Conservation (phyloP, 208 protist genomes). For the Balamuthia mandrillaris region DNA sequence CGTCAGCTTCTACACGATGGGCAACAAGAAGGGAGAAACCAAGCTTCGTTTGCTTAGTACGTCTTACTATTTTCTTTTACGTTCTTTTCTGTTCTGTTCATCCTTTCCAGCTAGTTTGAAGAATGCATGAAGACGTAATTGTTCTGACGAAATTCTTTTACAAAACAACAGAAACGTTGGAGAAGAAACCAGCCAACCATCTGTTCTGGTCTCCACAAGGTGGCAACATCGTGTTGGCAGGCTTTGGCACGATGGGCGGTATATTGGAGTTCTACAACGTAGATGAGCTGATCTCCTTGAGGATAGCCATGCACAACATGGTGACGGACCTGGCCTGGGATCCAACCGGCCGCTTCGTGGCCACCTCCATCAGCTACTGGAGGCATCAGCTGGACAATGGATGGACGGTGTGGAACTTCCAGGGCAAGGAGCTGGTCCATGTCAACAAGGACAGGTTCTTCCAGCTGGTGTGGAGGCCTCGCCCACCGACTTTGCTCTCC, state of each 20-base stretch:
- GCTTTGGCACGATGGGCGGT: neutral
- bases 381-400: neutral
- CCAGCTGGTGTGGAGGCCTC: slow-evolving; percentile 23
- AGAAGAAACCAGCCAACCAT: neutral
- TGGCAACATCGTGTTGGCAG: neutral
- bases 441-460: neutral
- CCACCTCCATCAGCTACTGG: neutral
- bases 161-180: neutral
- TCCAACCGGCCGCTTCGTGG: slow-evolving; percentile 33
- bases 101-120: neutral
- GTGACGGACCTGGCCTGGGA: slow-evolving; percentile 18
- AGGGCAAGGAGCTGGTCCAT: neutral
- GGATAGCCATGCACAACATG: neutral
- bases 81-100: neutral
- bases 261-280: slow-evolving; percentile 1
- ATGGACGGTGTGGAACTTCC: slow-evolving; percentile 11
- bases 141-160: too few species aligned
- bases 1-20: neutral
- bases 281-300: neutral
- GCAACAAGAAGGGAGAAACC: neutral
- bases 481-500: neutral
- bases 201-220: neutral
- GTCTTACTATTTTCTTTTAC: neutral
- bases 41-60: neutral
- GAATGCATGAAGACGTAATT: too few species aligned